phyloP scores from a whole-genome alignment of 78 protist species.

The Anaeramoeba ignava region DNA sequence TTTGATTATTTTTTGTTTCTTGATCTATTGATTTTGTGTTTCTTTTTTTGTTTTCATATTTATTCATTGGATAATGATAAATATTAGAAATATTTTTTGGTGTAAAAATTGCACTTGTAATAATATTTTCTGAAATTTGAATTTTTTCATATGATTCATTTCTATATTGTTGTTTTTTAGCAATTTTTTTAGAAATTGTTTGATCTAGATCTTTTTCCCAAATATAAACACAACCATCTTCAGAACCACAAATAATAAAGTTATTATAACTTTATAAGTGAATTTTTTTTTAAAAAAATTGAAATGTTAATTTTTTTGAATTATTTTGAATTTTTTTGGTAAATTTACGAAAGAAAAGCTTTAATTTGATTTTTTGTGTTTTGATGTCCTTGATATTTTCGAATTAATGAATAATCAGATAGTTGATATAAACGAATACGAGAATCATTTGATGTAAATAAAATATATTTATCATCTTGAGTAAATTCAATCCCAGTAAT shows the following conservation, averaged over 20 bases:
- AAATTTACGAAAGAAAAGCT: conserved; percentile 3
- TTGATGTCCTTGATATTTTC: conserved; percentile 29
- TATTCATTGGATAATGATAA: no score
- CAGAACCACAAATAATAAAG: conserved; percentile 28
- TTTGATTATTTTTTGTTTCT: not conserved
- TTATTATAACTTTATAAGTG: no score
- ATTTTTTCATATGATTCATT: no score
- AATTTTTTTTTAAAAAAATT: no score
- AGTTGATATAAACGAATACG: conserved; percentile 42
- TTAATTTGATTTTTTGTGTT: conserved; percentile 14
- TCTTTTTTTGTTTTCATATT: not conserved
- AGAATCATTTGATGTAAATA: conserved; percentile 39
- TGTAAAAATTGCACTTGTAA: no score
- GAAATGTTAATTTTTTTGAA: no score
- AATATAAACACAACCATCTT: conserved; percentile 16
- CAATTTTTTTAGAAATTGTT: no score
- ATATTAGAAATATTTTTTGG: no score
- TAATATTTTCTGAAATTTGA: no score
- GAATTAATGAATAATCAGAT: conserved; percentile 9
- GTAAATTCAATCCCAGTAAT: conserved; percentile 22
- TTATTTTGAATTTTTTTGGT: no score
- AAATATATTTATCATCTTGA: conserved; percentile 18
- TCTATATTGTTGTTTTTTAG: no score
- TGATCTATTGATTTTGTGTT: not conserved
- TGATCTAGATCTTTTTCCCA: no score